These are phyloP conservation scores for Rhododendron simsii DNA, from an alignment of 148 eudicot genomes.

Conservation along the genomic window DNA sequence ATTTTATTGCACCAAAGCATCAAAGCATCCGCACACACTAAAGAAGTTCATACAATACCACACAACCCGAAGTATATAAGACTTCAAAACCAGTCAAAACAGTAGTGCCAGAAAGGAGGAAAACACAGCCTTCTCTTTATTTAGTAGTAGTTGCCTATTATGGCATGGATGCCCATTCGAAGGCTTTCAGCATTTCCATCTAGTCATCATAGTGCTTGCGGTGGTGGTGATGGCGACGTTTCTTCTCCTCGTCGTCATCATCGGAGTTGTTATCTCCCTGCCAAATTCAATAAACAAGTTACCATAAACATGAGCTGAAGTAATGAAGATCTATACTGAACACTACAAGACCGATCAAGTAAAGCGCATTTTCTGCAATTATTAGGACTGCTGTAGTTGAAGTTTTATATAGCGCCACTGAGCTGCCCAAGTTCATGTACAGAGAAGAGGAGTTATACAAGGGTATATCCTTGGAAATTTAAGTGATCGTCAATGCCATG, in stretches of 20 bases:
- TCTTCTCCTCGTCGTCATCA: conserved; percentile 28
- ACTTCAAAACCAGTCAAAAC: not conserved
- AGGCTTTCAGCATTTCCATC: conserved; percentile 4
- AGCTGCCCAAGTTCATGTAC: not conserved
- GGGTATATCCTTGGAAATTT: not conserved
- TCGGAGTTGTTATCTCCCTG: conserved; percentile 38
- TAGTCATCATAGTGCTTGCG: conserved; percentile 40
- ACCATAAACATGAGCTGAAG: not conserved
- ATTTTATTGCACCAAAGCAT: not conserved
- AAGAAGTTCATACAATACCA: not conserved
- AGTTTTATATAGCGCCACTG: not conserved
- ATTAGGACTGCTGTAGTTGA: not conserved
- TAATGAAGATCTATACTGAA: not conserved
- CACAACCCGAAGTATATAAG: not conserved
- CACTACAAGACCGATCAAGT: not conserved
- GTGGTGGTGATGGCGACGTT: conserved; percentile 23
- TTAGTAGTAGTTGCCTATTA: not conserved
- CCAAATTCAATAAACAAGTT: conserved; percentile 1
- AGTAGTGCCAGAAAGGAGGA: not conserved
- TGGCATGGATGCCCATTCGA: not conserved
- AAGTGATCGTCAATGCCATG: not conserved
- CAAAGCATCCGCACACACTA: not conserved
- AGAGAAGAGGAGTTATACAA: not conserved
- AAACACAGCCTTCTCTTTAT: conserved; percentile 4
- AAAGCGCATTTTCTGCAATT: not conserved